phyloP scores from a whole-genome alignment of 2,329 filamentous ascomycete genomes.

The Zalaria sp. region DNA sequence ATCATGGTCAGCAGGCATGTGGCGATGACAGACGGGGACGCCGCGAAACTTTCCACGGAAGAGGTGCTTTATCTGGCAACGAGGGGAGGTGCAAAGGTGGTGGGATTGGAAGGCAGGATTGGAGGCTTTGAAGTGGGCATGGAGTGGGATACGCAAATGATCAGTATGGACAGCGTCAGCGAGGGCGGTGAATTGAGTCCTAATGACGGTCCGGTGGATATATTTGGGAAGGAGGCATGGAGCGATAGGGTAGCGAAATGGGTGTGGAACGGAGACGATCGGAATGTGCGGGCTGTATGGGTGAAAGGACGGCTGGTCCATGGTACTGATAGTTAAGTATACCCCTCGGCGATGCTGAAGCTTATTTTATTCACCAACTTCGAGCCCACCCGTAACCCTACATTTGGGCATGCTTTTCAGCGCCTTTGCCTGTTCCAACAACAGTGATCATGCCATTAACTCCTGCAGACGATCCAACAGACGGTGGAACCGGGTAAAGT shows the following conservation, averaged over 20 bases:
- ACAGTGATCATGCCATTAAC: not conserved
- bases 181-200: slow-evolving; percentile 23
- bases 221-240: slow-evolving; percentile 90
- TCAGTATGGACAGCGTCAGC: slow-evolving; percentile 42
- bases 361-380: not conserved
- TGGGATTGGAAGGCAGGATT: slow-evolving; percentile 57
- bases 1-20: slow-evolving; percentile 63
- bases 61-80: slow-evolving; percentile 82
- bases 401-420: not conserved
- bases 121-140: slow-evolving; percentile 77
- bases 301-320: slow-evolving; percentile 75
- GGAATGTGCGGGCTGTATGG: slow-evolving; percentile 83
- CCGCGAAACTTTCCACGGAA: slow-evolving; percentile 61
- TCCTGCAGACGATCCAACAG: not conserved
- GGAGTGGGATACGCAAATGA: slow-evolving; percentile 82
- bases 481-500: not conserved
- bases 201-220: slow-evolving; percentile 52
- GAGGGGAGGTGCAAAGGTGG: slow-evolving; percentile 67
- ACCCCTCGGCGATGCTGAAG: not conserved
- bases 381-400: not conserved
- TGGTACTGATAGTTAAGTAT: slow-evolving; percentile 15
- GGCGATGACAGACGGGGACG: slow-evolving; percentile 35
- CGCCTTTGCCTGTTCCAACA: not conserved
- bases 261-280: slow-evolving; percentile 85
- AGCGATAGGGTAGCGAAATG: slow-evolving; percentile 80